A percentile compares a stretch with the other conserved stretches of the same genome.
phyloP scores from a whole-genome alignment of 805 yeast genomes.

The Wickerhamiella bombiphila region DNA sequence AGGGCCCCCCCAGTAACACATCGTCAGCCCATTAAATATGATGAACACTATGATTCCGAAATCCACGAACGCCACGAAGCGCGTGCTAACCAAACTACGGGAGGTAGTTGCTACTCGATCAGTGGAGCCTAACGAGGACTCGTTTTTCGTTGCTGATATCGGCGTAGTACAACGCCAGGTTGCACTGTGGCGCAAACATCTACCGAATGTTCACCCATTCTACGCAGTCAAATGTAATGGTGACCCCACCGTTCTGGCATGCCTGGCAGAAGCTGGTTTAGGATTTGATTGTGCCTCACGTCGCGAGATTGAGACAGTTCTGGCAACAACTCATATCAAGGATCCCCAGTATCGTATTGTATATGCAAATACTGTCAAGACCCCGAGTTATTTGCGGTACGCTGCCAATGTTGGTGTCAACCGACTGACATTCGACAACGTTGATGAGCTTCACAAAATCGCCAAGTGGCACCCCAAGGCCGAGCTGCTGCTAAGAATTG shows the following conservation, averaged over 20 bases:
- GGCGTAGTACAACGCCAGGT: constrained; percentile 53
- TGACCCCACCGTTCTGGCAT: constrained; percentile 40
- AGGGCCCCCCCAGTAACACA: too few species aligned
- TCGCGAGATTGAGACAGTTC: constrained; percentile 57
- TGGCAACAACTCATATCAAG: constrained; percentile 41
- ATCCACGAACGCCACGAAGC: too few species aligned
- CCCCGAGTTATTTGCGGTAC: constrained; percentile 63
- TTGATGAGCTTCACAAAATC: constrained; percentile 69
- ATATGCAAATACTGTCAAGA: constrained; percentile 90
- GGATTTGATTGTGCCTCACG: constrained; percentile 91
- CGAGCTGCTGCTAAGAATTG: constrained; percentile 59
- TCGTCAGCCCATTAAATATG: too few species aligned
- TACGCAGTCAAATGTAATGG: constrained; percentile 95
- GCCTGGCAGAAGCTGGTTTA: constrained; percentile 47
- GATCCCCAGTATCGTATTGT: constrained; percentile 47
- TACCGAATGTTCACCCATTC: constrained; percentile 72
- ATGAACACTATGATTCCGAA: too few species aligned
- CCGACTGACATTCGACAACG: constrained; percentile 80
- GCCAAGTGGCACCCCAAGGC: constrained; percentile 53
- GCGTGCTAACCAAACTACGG: neutral
- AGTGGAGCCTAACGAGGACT: constrained; percentile 34
- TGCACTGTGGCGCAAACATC: constrained; percentile 42
- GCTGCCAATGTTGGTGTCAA: constrained; percentile 43
- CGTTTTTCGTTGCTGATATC: constrained; percentile 79
- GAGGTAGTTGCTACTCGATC: constrained; percentile 2